Conservation (phyloP, 2,329 filamentous ascomycete species). For the Parastagonospora nodorum region DNA sequence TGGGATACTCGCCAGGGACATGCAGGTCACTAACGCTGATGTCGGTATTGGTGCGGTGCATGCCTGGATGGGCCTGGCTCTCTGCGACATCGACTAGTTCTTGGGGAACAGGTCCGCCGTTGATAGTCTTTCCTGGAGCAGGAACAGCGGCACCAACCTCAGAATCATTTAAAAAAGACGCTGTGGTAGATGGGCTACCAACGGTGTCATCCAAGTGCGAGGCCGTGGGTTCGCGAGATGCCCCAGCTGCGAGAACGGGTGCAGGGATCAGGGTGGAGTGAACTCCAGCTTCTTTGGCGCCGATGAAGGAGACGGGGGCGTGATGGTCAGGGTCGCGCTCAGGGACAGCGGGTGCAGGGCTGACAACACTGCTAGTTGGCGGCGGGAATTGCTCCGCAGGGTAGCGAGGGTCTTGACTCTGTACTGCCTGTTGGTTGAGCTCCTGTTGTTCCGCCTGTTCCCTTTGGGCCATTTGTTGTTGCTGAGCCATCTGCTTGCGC, state of each 20-base stretch:
- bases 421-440: conserved; percentile 15
- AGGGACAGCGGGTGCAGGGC: conserved; percentile 11
- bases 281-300: conserved; percentile 7
- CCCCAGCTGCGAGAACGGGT: conserved; percentile 13
- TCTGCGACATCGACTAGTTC: conserved; percentile 20
- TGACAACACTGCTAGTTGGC: conserved; percentile 1
- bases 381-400: conserved; percentile 1
- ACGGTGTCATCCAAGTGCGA: conserved; percentile 13
- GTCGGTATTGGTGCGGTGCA: conserved; percentile 53
- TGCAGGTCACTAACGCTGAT: conserved; percentile 67
- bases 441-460: conserved; percentile 31
- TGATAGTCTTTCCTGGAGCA: conserved; percentile 29
- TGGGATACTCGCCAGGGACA: conserved; percentile 70
- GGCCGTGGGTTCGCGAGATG: conserved; percentile 9
- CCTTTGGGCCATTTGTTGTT: conserved; percentile 32
- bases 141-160: conserved; percentile 29
- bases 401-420: conserved; percentile 15
- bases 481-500: conserved; percentile 36
- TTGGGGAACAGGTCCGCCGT: conserved; percentile 36
- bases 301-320: conserved; percentile 15
- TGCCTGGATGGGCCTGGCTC: conserved; percentile 52
- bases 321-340: conserved; percentile 20
- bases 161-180: conserved; percentile 41
- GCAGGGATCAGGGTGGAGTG: conserved; percentile 8
- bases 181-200: conserved; percentile 20